Percentiles rank a stretch among this genome's conserved stretches.
These are phyloP conservation scores for Aspergillus cristatus DNA, from an alignment of 495 filamentous ascomycete genomes.

Conservation along the genomic window DNA sequence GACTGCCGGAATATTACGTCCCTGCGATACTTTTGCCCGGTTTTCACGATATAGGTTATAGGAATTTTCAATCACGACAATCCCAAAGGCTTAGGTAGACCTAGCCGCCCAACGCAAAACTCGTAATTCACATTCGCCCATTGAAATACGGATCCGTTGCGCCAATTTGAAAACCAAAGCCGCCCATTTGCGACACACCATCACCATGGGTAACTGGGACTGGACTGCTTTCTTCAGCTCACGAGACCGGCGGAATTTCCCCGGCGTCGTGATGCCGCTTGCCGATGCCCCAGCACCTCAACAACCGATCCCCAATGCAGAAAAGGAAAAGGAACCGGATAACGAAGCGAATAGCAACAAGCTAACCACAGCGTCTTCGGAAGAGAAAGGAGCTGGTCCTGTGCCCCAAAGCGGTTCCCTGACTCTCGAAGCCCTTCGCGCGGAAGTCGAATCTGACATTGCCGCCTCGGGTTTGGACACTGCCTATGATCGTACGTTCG, in stretches of 20 bases:
- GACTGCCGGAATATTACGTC: too few relatives aligned
- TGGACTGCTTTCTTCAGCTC: slow-evolving; percentile 23
- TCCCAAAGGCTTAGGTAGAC: too few relatives aligned
- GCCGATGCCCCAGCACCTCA: slow-evolving; percentile 16
- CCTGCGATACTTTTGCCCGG: too few relatives aligned
- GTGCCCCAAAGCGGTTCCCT: slow-evolving; percentile 14
- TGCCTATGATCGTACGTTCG: slow-evolving; percentile 41
- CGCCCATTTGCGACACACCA: background rate
- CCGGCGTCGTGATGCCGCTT: slow-evolving; percentile 37
- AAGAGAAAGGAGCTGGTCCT: slow-evolving; percentile 20
- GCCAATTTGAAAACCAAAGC: too few relatives aligned
- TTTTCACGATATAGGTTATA: too few relatives aligned
- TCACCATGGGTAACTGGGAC: slow-evolving; percentile 20
- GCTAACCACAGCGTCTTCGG: slow-evolving; percentile 13
- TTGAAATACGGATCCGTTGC: too few relatives aligned
- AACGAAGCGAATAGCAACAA: slow-evolving; percentile 8
- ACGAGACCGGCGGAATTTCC: slow-evolving; percentile 33
- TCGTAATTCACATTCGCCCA: too few relatives aligned
- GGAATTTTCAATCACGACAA: too few relatives aligned
- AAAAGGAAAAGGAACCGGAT: slow-evolving; percentile 8
- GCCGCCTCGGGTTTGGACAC: slow-evolving; percentile 33
- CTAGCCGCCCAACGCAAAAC: too few relatives aligned
- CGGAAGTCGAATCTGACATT: slow-evolving; percentile 37
- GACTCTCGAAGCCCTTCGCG: slow-evolving; percentile 37
- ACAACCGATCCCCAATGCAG: slow-evolving; percentile 5